Conservation (phyloP, 2,329 filamentous ascomycete species). For the Lasiodiplodia theobromae region DNA sequence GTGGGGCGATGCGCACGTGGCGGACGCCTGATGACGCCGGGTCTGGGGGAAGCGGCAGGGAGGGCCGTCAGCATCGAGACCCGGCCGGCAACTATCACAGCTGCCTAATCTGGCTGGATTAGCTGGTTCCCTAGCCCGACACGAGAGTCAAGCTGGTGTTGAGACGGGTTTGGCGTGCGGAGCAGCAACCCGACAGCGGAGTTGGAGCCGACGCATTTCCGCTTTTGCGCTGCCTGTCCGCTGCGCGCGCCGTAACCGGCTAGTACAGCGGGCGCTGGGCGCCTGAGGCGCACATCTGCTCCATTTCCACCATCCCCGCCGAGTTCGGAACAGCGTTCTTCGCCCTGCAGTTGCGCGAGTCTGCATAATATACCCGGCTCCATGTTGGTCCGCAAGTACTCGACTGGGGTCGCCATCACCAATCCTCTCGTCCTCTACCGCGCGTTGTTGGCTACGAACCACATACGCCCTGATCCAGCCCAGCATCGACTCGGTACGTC, state of each 20-base stretch:
- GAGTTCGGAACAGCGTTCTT: slow-evolving; percentile 23
- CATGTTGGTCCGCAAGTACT: slow-evolving; percentile 30
- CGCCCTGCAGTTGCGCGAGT: slow-evolving; percentile 5
- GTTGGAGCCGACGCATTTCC: slow-evolving; percentile 2
- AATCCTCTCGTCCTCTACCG: slow-evolving; percentile 82
- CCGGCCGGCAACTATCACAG: neutral
- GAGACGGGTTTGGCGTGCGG: neutral
- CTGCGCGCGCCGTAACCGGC: slow-evolving; percentile 1
- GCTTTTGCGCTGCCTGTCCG: neutral
- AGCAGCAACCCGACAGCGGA: neutral
- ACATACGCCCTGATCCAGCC: slow-evolving; percentile 72
- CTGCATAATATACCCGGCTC: slow-evolving; percentile 1
- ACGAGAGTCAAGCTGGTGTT: neutral
- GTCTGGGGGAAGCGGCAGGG: slow-evolving; percentile 3
- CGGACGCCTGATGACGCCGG: slow-evolving; percentile 15
- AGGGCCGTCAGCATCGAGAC: slow-evolving; percentile 9
- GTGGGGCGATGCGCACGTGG: slow-evolving; percentile 10
- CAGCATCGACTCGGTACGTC: slow-evolving; percentile 67
- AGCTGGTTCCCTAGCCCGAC: neutral
- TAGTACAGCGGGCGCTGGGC: neutral
- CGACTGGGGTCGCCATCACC: slow-evolving; percentile 55
- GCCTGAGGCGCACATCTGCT: slow-evolving; percentile 23
- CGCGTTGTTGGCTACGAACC: slow-evolving; percentile 70
- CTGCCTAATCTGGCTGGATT: neutral
- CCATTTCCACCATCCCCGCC: slow-evolving; percentile 17